phyloP scores from a whole-genome alignment of 306 rosid genomes.

The Vigna hirtella region DNA sequence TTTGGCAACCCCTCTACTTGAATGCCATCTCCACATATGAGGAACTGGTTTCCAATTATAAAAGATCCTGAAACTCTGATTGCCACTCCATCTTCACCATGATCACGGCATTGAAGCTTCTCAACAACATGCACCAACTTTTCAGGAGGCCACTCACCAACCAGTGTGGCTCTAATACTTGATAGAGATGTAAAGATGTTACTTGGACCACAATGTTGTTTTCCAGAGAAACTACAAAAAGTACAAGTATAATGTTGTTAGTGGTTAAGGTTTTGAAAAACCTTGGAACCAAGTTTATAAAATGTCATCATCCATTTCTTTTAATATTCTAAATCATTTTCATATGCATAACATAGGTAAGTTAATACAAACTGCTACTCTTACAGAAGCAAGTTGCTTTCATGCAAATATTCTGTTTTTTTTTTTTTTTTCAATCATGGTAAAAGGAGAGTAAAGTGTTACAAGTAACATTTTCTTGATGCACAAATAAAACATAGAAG shows the following conservation, averaged over 20 bases:
- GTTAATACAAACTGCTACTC: not conserved
- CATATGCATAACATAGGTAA: not conserved
- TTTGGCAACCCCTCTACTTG: slow-evolving; percentile 92
- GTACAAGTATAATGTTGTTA: slow-evolving; percentile 10
- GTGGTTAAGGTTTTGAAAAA: slow-evolving; percentile 11
- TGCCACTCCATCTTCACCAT: slow-evolving; percentile 81
- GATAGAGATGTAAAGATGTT: slow-evolving; percentile 66
- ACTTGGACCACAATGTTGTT: slow-evolving; percentile 68
- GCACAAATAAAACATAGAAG: slow-evolving; percentile 4
- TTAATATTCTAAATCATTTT: not conserved
- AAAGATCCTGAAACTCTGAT: slow-evolving; percentile 93
- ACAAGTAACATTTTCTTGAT: slow-evolving; percentile 11
- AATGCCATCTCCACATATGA: slow-evolving; percentile 94
- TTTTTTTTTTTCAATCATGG: not conserved
- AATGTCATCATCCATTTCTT: not conserved
- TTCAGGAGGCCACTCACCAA: slow-evolving; percentile 95
- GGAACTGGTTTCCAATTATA: slow-evolving; percentile 87
- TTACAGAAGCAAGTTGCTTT: slow-evolving; percentile 1
- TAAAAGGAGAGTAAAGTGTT: slow-evolving; percentile 24
- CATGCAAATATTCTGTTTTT: not conserved
- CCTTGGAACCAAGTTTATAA: not conserved
- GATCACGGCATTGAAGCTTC: slow-evolving; percentile 83
- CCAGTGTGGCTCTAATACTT: slow-evolving; percentile 71
- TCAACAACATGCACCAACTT: slow-evolving; percentile 93
- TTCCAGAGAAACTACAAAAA: slow-evolving; percentile 74